Percentiles rank a stretch among this genome's conserved stretches.
These are phyloP conservation scores for Paxillus ammoniavirescens DNA, from an alignment of 768 basidiomycete genomes.

Conservation along the genomic window DNA sequence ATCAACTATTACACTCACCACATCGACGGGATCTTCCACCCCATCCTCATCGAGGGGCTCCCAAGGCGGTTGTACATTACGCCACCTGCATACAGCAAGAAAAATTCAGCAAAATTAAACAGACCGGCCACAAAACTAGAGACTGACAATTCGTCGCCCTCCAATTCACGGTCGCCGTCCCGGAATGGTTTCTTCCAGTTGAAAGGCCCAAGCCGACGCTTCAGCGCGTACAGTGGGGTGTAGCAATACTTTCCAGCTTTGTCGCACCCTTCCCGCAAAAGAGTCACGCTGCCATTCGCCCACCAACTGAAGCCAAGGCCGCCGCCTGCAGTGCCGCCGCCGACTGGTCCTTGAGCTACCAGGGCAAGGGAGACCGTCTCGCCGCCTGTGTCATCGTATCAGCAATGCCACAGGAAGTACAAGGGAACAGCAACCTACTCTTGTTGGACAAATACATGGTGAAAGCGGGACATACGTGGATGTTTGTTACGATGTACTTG, in stretches of 20 bases:
- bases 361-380: slow-evolving; percentile 26
- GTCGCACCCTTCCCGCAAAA: slow-evolving; percentile 25
- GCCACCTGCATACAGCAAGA: slow-evolving; percentile 18
- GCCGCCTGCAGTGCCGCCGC: slow-evolving; percentile 14
- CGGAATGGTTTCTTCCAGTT: slow-evolving; percentile 7
- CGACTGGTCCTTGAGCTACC: slow-evolving; percentile 5
- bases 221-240: slow-evolving; percentile 28
- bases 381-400: slow-evolving; percentile 12
- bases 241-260: slow-evolving; percentile 11
- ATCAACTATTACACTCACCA: slow-evolving; percentile 2
- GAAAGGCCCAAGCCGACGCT: slow-evolving; percentile 3
- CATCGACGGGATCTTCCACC: slow-evolving; percentile 12
- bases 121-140: not conserved
- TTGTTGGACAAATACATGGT: slow-evolving; percentile 34
- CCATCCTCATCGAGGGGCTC: slow-evolving; percentile 26
- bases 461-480: slow-evolving; percentile 32
- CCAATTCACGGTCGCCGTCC: not conserved
- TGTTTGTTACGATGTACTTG: slow-evolving; percentile 34
- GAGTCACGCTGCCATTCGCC: slow-evolving; percentile 14
- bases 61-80: slow-evolving; percentile 18
- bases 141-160: slow-evolving; percentile 21
- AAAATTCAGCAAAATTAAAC: not conserved
- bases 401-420: too few species aligned
- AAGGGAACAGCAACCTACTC: slow-evolving; percentile 1
- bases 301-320: slow-evolving; percentile 18